Base-by-base conservation (phyloP, 1,284 basidiomycete genomes). In the Boletus calvinii region DNA sequence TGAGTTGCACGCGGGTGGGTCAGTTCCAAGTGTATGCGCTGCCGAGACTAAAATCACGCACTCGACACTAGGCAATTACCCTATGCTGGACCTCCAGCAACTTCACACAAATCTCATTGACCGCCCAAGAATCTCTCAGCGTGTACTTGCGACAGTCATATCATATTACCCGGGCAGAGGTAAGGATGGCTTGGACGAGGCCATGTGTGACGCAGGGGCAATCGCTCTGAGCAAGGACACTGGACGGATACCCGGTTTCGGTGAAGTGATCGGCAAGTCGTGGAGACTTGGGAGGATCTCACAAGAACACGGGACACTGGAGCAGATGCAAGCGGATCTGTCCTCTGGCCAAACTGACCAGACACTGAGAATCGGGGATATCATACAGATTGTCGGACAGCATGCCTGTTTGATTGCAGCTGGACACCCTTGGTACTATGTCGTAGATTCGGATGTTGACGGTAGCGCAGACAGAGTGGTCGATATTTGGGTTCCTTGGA, bases 401-500 rank as follows among this genome's bases (percentile, higher is more conserved):
- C 85, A 90, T 62, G 87, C 86, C 9, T 95, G 92, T 63, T 68
- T 94, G 58, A 90, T 85, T 41, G 74, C 79, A 60, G 90, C 92
- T 47, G 83, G 80, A 12, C 80, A 90, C 64, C 85, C 86, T 2
- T 93, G 87, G 87, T 90, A 86, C 65, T 93, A 92, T 63, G 73
- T 94, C 18, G 82, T 91, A 1, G 90, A 94, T 60, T 80, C 80
- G 6, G 66, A 69, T 32, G 62, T 74, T 5, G 72, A 75, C 48
- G 70, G 74, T 46, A 74, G 77, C 38, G 60, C 71, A 57, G 70
- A 76, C 44, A 74, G 72, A 44, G 85, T 94, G 10, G 83, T 86
- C 17, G 92, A 94, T 69, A 76, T 94, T 34, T 94, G 92, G 92
- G 84, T 92, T 31, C 84, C 91, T 8, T 93, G 91, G 89, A 94